phyloP scores from a whole-genome alignment of 306 rosid species.

The Quercus bicolor region DNA sequence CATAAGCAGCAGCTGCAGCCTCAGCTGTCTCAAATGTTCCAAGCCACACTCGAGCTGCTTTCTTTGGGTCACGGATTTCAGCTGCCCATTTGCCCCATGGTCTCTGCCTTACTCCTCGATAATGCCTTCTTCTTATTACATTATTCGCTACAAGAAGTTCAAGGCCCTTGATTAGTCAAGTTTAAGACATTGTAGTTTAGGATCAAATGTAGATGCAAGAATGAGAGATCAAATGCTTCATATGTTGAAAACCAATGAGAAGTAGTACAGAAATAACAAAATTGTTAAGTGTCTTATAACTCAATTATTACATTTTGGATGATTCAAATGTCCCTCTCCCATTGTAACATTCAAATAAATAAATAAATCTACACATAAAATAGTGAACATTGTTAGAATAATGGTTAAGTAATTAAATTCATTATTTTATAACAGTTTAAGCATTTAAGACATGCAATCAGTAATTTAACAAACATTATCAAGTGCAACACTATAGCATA shows the following conservation, averaged over 20 bases:
- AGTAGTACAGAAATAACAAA: neutral
- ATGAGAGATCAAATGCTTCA: neutral
- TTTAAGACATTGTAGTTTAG: neutral
- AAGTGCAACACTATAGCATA: no score
- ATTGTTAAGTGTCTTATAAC: no score
- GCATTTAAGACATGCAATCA: no score
- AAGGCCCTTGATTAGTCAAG: neutral
- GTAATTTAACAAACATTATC: no score
- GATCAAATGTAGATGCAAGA: neutral
- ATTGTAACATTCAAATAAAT: no score
- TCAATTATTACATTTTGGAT: no score
- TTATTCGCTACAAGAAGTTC: slow-evolving; percentile 2
- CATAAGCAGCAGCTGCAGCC: slow-evolving; percentile 49
- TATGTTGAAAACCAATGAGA: neutral
- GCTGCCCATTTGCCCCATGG: slow-evolving; percentile 61
- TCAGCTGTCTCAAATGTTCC: slow-evolving; percentile 53
- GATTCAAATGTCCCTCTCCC: no score
- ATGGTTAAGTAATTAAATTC: no score
- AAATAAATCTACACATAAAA: no score
- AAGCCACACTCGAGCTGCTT: slow-evolving; percentile 48
- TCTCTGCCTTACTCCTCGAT: slow-evolving; percentile 49
- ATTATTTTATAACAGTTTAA: no score
- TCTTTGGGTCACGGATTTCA: slow-evolving; percentile 51
- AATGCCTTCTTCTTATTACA: slow-evolving; percentile 27
- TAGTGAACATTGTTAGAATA: no score